Conservation (phyloP, 78 protist species). For the slime mould (Dictyostelium discoideum) region DNA sequence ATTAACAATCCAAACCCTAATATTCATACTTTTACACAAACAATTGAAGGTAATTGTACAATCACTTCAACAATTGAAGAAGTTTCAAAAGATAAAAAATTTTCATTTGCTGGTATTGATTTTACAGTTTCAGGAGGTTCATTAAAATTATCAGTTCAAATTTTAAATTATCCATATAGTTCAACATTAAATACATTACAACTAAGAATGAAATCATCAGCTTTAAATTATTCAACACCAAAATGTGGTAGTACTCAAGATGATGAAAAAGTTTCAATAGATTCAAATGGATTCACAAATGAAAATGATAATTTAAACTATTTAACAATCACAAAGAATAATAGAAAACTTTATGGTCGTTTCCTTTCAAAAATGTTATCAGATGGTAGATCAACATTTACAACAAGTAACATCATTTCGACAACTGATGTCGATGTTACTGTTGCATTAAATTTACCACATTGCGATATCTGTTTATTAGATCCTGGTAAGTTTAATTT, state of each 20-base stretch:
- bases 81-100: neutral
- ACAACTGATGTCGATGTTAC: neutral
- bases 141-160: neutral
- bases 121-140: neutral
- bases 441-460: constrained; percentile 33
- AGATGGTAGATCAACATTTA: constrained; percentile 12
- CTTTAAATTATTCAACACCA: neutral
- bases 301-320: constrained; percentile 11
- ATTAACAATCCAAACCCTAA: neutral
- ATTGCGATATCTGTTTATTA: constrained; percentile 1
- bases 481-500: constrained; percentile 7
- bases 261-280: neutral
- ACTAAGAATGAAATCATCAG: neutral
- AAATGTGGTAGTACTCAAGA: neutral
- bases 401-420: neutral
- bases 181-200: neutral
- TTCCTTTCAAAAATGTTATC: neutral
- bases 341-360: neutral
- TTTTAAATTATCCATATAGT: neutral
- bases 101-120: constrained; percentile 6
- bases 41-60: neutral
- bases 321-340: neutral
- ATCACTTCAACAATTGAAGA: neutral
- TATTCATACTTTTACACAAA: neutral
- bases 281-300: neutral